phyloP scores from a whole-genome alignment of 352 stramenopile species.

The Globisporangium solare region DNA sequence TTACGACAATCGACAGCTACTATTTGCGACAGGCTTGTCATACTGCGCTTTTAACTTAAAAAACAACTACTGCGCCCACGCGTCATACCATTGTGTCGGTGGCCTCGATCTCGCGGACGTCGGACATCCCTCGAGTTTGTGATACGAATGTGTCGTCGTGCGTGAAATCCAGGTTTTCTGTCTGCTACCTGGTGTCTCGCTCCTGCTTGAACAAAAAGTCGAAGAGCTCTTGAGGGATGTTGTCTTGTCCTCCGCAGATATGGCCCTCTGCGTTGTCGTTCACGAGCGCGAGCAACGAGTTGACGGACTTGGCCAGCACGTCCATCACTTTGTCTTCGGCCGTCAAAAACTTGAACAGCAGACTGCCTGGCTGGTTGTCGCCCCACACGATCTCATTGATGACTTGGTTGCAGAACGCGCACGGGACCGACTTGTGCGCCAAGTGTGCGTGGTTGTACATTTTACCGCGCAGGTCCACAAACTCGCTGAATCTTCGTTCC shows the following conservation, averaged over 20 bases:
- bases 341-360: conserved; percentile 4
- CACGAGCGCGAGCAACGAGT: conserved; percentile 4
- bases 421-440: conserved; percentile 3
- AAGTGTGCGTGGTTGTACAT: conserved; percentile 5
- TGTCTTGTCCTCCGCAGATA: background rate
- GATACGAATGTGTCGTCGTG: too few species aligned
- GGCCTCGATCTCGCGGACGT: too few species aligned
- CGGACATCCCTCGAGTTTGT: too few species aligned
- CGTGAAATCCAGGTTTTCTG: too few species aligned
- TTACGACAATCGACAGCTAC: too few species aligned
- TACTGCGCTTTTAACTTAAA: too few species aligned
- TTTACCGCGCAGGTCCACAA: conserved; percentile 1
- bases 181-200: background rate
- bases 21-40: too few species aligned
- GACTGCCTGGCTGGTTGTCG: conserved; percentile 1
- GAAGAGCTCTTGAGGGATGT: conserved; percentile 3
- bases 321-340: conserved; percentile 1
- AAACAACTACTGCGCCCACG: too few species aligned
- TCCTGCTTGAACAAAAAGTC: conserved; percentile 6
- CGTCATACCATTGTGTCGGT: too few species aligned
- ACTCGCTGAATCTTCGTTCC: background rate
- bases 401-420: conserved; percentile 9
- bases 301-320: conserved; percentile 5
- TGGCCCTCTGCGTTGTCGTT: background rate
- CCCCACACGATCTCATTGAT: conserved; percentile 9